Conservation (phyloP, 1,139 yeast species). For the Yamadazyma jaroonii region DNA sequence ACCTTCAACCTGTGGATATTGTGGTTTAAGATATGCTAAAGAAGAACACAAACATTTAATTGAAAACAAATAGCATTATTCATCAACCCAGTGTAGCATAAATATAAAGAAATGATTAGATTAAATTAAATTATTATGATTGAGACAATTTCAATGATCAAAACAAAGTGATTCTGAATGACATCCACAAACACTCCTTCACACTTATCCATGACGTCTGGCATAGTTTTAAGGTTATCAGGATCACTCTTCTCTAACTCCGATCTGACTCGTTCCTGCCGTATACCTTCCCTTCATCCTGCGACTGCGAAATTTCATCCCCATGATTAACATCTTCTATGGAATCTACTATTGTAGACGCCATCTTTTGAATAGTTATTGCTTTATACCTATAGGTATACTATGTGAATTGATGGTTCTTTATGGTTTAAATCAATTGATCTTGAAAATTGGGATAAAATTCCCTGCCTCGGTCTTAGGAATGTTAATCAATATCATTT, state of each 20-base stretch:
- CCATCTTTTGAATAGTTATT: conserved; percentile 34
- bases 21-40: conserved; percentile 67
- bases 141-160: too few relatives aligned
- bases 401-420: conserved; percentile 36
- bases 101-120: too few relatives aligned
- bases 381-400: conserved; percentile 37
- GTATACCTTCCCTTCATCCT: too few relatives aligned
- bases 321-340: conserved; percentile 5
- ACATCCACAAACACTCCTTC: too few relatives aligned
- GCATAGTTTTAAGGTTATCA: too few relatives aligned
- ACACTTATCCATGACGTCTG: too few relatives aligned
- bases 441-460: conserved; percentile 46
- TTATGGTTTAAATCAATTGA: conserved; percentile 62
- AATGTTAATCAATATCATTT: conserved; percentile 60
- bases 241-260: too few relatives aligned
- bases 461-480: conserved; percentile 79
- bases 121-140: too few relatives aligned
- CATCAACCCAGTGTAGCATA: too few relatives aligned
- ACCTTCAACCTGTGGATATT: conserved; percentile 74
- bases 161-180: too few relatives aligned
- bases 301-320: too few relatives aligned
- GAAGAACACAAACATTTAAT: conserved; percentile 41
- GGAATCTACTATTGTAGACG: conserved; percentile 15
- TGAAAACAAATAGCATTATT: conserved; percentile 22
- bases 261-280: too few relatives aligned